These are phyloP conservation scores for Digitaria exilis DNA, from an alignment of 202 grass and related monocot species.

Conservation along the genomic window DNA sequence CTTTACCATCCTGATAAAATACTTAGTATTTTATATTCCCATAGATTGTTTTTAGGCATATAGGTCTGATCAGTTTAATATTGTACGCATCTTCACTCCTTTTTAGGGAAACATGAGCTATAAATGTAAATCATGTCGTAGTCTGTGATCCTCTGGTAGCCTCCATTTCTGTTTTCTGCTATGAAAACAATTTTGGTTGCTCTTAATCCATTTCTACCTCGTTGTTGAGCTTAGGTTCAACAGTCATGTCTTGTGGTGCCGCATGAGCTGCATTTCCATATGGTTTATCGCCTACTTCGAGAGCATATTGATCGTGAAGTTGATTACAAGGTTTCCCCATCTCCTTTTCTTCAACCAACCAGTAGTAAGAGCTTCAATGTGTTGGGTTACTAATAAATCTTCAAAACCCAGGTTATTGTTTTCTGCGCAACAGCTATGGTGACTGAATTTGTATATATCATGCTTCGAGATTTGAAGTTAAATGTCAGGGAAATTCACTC, in stretches of 20 bases:
- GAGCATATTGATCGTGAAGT: constrained; percentile 83
- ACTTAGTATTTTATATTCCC: background rate
- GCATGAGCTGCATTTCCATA: constrained; percentile 89
- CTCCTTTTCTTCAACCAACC: constrained; percentile 1
- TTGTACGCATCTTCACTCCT: background rate
- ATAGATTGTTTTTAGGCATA: constrained; percentile 17
- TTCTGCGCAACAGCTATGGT: constrained; percentile 95
- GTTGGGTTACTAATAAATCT: constrained; percentile 6
- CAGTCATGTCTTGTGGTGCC: constrained; percentile 71
- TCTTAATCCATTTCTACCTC: constrained; percentile 14
- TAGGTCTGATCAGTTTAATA: constrained; percentile 19
- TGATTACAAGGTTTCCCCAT: constrained; percentile 74
- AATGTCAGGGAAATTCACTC: constrained; percentile 97
- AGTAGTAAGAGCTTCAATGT: background rate
- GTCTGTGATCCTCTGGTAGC: background rate
- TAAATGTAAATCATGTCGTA: constrained; percentile 12
- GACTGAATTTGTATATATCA: constrained; percentile 82
- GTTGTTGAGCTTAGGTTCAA: constrained; percentile 58
- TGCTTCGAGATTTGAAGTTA: constrained; percentile 87
- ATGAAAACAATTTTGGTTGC: background rate
- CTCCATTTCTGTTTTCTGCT: background rate
- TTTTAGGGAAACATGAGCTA: background rate
- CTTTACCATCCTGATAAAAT: constrained; percentile 16
- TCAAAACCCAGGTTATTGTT: constrained; percentile 68
- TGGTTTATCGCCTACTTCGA: constrained; percentile 69